Percentiles rank a stretch among this genome's conserved stretches.
These are phyloP conservation scores for Apiotrichum akiyoshidainum DNA, from an alignment of 1,284 basidiomycete species.

Conservation along the genomic window DNA sequence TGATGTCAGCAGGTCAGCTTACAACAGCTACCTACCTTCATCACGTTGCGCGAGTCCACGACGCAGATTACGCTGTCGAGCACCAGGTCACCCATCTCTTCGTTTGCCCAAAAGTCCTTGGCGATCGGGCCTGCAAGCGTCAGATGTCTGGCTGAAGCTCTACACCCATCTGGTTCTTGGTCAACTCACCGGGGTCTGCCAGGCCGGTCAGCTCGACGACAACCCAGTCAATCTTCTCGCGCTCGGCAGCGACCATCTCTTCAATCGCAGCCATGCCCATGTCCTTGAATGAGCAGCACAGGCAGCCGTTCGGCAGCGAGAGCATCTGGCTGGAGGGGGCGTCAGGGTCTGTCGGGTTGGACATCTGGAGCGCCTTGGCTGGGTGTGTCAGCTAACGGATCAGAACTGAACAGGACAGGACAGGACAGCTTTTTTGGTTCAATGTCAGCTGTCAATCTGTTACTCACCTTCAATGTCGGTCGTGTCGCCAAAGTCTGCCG, in stretches of 20 bases:
- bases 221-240: constrained; percentile 87
- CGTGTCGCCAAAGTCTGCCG: constrained; percentile 51
- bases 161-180: too few relatives aligned
- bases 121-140: constrained; percentile 61
- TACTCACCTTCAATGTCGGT: constrained; percentile 52
- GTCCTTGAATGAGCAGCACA: constrained; percentile 93
- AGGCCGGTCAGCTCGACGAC: constrained; percentile 88
- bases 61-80: constrained; percentile 88
- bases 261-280: constrained; percentile 85
- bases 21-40: constrained; percentile 56
- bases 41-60: constrained; percentile 80
- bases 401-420: too few relatives aligned
- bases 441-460: background rate
- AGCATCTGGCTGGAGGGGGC: constrained; percentile 57
- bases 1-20: constrained; percentile 36
- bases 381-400: constrained; percentile 1
- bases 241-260: constrained; percentile 57
- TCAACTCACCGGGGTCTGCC: constrained; percentile 75
- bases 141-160: background rate
- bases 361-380: constrained; percentile 55
- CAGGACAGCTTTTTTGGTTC: too few relatives aligned
- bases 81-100: constrained; percentile 72
- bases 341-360: constrained; percentile 54
- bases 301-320: constrained; percentile 85
- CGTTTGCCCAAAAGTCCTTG: constrained; percentile 86